These are phyloP conservation scores for Juncus inflexus DNA, from an alignment of 176 grass and related monocot species.

Conservation along the genomic window DNA sequence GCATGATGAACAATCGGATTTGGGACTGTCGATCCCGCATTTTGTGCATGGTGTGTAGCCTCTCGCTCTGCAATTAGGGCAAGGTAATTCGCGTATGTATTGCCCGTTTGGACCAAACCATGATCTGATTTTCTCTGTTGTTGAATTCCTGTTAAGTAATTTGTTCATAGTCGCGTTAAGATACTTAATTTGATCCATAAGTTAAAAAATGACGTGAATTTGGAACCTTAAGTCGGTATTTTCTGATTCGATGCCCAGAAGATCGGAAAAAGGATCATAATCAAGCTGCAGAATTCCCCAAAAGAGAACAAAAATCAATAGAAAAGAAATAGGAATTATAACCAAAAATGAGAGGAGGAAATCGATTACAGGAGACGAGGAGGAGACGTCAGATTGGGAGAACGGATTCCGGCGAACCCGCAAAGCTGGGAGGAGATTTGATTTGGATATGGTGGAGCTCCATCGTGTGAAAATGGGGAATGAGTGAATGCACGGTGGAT, in stretches of 20 bases:
- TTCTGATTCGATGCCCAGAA: constrained; percentile 40
- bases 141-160: constrained; percentile 39
- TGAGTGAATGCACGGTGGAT: constrained; percentile 2
- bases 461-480: constrained; percentile 10
- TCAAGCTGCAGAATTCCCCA: constrained; percentile 35
- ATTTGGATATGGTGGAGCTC: constrained; percentile 10
- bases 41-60: constrained; percentile 77
- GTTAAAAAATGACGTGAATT: not conserved
- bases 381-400: constrained; percentile 16
- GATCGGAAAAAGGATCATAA: constrained; percentile 45
- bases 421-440: constrained; percentile 5
- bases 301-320: constrained; percentile 13
- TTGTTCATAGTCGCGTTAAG: not conserved
- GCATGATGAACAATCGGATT: constrained; percentile 64
- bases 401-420: constrained; percentile 8
- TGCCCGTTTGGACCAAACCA: constrained; percentile 97
- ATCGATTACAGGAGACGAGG: constrained; percentile 11
- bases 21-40: constrained; percentile 79
- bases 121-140: constrained; percentile 50
- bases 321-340: constrained; percentile 2
- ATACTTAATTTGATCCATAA: not conserved
- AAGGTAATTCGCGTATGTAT: constrained; percentile 84
- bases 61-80: constrained; percentile 73
- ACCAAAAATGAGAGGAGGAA: not conserved
- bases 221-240: constrained; percentile 32